Conservation (phyloP, 2,329 filamentous ascomycete species). For the Rhinocladiella similis region DNA sequence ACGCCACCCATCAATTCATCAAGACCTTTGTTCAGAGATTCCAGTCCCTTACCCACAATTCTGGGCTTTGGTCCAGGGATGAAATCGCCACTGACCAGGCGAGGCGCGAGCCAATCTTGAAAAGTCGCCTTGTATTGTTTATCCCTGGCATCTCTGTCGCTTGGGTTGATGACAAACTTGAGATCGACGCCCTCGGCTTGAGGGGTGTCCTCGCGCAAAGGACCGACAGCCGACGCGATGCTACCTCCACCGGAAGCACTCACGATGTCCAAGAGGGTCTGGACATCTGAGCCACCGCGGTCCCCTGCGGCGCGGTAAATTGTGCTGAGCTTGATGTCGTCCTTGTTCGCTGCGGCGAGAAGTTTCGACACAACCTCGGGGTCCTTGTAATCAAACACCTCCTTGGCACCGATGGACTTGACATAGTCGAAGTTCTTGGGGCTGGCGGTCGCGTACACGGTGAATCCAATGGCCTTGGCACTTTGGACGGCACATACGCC, state of each 20-base stretch:
- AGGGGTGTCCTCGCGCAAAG: conserved; percentile 7
- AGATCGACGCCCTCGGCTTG: conserved; percentile 24
- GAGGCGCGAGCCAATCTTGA: conserved; percentile 7
- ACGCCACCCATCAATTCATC: conserved; percentile 14
- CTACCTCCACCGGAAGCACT: conserved; percentile 21
- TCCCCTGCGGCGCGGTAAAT: conserved; percentile 33
- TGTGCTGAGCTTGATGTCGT: conserved; percentile 19
- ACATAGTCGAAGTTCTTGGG: conserved; percentile 41
- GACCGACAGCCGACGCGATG: conserved; percentile 20
- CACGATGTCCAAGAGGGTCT: conserved; percentile 38
- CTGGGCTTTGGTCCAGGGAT: conserved; percentile 1
- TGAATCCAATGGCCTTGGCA: conserved; percentile 40
- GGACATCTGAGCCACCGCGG: conserved; percentile 29
- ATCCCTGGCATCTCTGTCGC: neutral
- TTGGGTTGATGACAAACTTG: conserved; percentile 7
- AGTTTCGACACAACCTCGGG: conserved; percentile 35
- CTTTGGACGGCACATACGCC: conserved; percentile 43
- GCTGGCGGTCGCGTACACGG: conserved; percentile 42
- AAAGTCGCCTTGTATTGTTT: conserved; percentile 3
- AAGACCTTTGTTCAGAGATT: conserved; percentile 2
- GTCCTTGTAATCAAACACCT: conserved; percentile 43
- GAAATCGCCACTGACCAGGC: conserved; percentile 5
- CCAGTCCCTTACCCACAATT: conserved; percentile 2
- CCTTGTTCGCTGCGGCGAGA: conserved; percentile 26
- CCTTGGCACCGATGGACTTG: conserved; percentile 38